phyloP scores from a whole-genome alignment of 805 yeast genomes.

The Metschnikowia gelsemii region DNA sequence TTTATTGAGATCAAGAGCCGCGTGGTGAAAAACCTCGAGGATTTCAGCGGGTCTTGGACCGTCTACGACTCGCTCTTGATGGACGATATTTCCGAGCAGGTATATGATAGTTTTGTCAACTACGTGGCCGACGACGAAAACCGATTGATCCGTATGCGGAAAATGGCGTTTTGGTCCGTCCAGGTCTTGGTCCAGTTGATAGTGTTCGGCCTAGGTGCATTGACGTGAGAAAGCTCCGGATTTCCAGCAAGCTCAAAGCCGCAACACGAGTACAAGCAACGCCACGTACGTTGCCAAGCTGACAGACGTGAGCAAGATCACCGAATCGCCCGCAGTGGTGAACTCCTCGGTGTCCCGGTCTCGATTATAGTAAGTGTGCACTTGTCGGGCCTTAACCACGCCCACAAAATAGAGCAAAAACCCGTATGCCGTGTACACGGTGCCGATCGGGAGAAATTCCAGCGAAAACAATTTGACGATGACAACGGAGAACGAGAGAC shows the following conservation, averaged over 20 bases:
- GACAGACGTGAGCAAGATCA: constrained; percentile 48
- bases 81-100: constrained; percentile 88
- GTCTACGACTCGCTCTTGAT: constrained; percentile 84
- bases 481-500: constrained; percentile 62
- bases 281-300: constrained; percentile 53
- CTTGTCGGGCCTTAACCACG: constrained; percentile 34
- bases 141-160: constrained; percentile 65
- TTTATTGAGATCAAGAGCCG: constrained; percentile 85
- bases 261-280: constrained; percentile 49
- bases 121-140: constrained; percentile 88
- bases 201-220: constrained; percentile 77
- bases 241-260: constrained; percentile 29
- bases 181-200: constrained; percentile 81
- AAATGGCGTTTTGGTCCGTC: constrained; percentile 90
- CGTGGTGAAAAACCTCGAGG: constrained; percentile 72
- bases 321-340: constrained; percentile 62
- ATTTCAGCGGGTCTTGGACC: constrained; percentile 97
- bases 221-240: constrained; percentile 17
- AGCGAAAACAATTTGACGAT: constrained; percentile 62
- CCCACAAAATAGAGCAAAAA: constrained; percentile 40
- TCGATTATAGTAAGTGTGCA: constrained; percentile 39
- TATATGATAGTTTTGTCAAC: constrained; percentile 84
- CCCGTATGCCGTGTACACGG: constrained; percentile 64
- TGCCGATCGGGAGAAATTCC: constrained; percentile 66
- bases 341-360: constrained; percentile 43